Conservation (phyloP, 305 asterid species). For the Ilex paraguariensis region DNA sequence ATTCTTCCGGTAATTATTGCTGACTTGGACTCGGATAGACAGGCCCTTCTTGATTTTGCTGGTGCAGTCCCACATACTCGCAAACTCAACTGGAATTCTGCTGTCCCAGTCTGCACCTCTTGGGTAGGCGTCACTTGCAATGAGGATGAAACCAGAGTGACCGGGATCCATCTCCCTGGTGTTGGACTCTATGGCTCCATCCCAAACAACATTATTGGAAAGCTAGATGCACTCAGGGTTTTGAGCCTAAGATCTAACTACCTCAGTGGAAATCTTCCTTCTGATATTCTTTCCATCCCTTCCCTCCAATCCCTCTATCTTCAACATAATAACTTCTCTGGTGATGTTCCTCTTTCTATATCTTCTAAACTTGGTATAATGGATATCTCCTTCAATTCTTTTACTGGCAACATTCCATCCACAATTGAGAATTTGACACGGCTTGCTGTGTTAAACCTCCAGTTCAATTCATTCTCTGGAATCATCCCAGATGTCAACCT, state of each 20-base stretch:
- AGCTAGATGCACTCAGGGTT: conserved; percentile 51
- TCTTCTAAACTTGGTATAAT: conserved; percentile 47
- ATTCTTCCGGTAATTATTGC: conserved; percentile 21
- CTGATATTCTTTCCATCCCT: conserved; percentile 67
- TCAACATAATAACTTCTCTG: conserved; percentile 78
- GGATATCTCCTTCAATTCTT: conserved; percentile 73
- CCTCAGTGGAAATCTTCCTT: conserved; percentile 60
- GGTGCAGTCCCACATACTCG: conserved; percentile 59
- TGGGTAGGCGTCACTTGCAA: conserved; percentile 84
- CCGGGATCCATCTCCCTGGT: conserved; percentile 73
- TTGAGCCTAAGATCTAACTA: conserved; percentile 74
- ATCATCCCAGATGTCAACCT: conserved; percentile 43
- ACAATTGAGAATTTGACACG: conserved; percentile 35
- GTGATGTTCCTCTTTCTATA: conserved; percentile 44
- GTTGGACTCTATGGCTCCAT: conserved; percentile 69
- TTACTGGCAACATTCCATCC: conserved; percentile 63
- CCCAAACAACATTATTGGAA: conserved; percentile 61
- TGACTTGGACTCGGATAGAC: conserved; percentile 58
- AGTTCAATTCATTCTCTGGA: conserved; percentile 56
- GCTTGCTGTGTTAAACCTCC: conserved; percentile 50
- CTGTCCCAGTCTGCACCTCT: conserved; percentile 47
- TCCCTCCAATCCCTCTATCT: conserved; percentile 59
- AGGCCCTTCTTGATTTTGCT: conserved; percentile 64
- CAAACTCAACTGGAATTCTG: conserved; percentile 58
- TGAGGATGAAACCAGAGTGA: conserved; percentile 44